Evolutionary conservation across 768 basidiomycete species (phyloP), one percentile per base, ranked within the genome.

Genomic region (Arthromyces matolae): DNA sequence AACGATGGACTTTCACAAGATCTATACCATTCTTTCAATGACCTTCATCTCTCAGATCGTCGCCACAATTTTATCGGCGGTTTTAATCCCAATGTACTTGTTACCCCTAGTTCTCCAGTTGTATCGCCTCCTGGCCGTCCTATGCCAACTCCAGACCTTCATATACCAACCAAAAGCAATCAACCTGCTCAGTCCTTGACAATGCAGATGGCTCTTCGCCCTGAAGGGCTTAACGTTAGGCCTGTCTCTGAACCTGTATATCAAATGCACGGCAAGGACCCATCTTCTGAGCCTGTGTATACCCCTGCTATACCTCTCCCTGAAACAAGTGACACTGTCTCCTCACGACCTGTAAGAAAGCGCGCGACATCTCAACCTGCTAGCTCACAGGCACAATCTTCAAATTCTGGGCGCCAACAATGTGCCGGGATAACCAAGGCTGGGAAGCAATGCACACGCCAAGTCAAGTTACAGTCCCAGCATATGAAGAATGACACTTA

Each of bases 401-500:
- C 46, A 29, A 49, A 34, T n/a, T 31, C 47, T 16, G 35, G 28
- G n/a, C 67, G 69, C 12, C 85, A 79, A 56, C 86, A 80, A 56
- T 91, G 89, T 58, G 71, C 71, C 49, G 85, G 79, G 4, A 66
- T 74, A 29, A 90, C 86, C n/a, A 81, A 80, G 59, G 68, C 76
- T 12, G 83, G 79, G 8, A 78, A 75, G 53, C 78, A 66, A 28
- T 92, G 89, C 55, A 72, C 67, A 31, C 77, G 85, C 45, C 70
- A 65, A 50, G 76, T 88, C 29, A 84, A 81, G 54, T 55, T 69
- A 10, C 68, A 70, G 4, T 24, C 55, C 58, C 25, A 55, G 60
- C 14, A 37, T 18, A 54, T 49, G 16, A 49, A 62, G 32, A 62
- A 71, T 28, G 67, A 67, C 28, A 60, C 58, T 31, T 25, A 32